Evolutionary conservation across 2,329 filamentous ascomycete genomes (phyloP).

Genomic region (Phoma sp.): DNA sequence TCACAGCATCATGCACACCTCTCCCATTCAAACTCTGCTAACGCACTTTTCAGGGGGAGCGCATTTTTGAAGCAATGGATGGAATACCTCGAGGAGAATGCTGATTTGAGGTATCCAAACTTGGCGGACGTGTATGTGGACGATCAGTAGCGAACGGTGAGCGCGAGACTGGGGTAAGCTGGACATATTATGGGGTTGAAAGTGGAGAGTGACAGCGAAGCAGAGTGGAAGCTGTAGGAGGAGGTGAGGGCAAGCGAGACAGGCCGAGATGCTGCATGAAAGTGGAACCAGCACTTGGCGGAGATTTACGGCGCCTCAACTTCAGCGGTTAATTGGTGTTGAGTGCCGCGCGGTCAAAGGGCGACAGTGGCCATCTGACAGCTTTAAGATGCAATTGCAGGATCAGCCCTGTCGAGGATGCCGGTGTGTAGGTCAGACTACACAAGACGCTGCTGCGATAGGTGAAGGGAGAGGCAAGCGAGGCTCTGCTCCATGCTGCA

Average conservation of each 20-base stretch:
- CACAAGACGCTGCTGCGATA: slow-evolving; percentile 1
- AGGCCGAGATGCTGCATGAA: slow-evolving; percentile 18
- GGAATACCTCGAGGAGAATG: slow-evolving; percentile 85
- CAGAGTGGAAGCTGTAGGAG: slow-evolving; percentile 14
- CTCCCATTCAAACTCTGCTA: slow-evolving; percentile 19
- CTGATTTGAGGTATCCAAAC: slow-evolving; percentile 89
- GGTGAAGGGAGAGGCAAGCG: not conserved
- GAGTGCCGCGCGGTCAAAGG: not conserved
- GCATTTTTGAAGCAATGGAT: slow-evolving; percentile 90
- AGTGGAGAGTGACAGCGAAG: slow-evolving; percentile 15
- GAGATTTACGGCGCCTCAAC: not conserved
- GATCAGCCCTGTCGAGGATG: slow-evolving; percentile 8
- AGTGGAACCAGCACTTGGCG: slow-evolving; percentile 10
- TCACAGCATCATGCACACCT: slow-evolving; percentile 15
- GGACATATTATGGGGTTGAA: not conserved
- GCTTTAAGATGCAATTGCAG: not conserved
- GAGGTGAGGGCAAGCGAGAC: slow-evolving; percentile 18
- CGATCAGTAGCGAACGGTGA: slow-evolving; percentile 15
- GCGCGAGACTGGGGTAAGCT: not conserved
- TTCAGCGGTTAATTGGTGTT: slow-evolving; percentile 11
- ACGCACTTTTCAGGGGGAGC: slow-evolving; percentile 69
- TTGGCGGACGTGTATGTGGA: slow-evolving; percentile 55
- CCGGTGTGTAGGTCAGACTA: slow-evolving; percentile 3
- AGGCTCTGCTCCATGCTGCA: slow-evolving; percentile 7
- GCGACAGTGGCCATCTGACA: slow-evolving; percentile 2